Conservation (phyloP, 2,329 filamentous ascomycete species). For the Paraphoma chrysanthemicola region DNA sequence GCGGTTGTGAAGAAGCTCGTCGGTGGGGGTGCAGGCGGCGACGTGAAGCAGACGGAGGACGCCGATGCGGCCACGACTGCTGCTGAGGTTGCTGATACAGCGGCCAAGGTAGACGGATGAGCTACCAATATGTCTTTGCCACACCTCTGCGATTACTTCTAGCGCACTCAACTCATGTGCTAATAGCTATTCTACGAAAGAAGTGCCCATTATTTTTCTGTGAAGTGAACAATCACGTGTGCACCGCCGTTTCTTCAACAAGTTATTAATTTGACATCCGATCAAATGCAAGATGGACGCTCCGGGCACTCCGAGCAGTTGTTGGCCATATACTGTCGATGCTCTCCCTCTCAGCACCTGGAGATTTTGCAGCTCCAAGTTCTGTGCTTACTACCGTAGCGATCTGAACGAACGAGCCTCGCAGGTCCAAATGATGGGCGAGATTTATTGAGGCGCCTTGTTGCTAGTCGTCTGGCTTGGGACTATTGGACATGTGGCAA, state of each 20-base stretch:
- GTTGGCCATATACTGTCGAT: too few relatives aligned
- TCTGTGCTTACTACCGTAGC: not conserved
- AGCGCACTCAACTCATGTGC: too few relatives aligned
- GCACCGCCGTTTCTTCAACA: too few relatives aligned
- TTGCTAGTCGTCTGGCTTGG: not conserved
- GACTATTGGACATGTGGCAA: not conserved
- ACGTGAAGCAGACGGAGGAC: slow-evolving; percentile 46
- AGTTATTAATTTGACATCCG: too few relatives aligned
- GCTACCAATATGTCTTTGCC: not conserved
- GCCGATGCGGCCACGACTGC: slow-evolving; percentile 48
- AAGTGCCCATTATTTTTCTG: too few relatives aligned
- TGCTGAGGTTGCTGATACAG: slow-evolving; percentile 56
- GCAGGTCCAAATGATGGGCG: not conserved
- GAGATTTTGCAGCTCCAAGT: too few relatives aligned
- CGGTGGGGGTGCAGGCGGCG: slow-evolving; percentile 33
- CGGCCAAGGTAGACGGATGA: slow-evolving; percentile 44
- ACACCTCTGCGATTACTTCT: not conserved
- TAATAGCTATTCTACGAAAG: too few relatives aligned
- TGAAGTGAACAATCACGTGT: too few relatives aligned
- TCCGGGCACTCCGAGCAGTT: too few relatives aligned
- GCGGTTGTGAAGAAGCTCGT: slow-evolving; percentile 76
- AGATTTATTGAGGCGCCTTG: not conserved
- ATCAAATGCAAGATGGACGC: too few relatives aligned
- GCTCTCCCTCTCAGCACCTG: too few relatives aligned
- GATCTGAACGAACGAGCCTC: not conserved